Conservation (phyloP, 495 filamentous ascomycete species). For the Penicillium samsonianum region DNA sequence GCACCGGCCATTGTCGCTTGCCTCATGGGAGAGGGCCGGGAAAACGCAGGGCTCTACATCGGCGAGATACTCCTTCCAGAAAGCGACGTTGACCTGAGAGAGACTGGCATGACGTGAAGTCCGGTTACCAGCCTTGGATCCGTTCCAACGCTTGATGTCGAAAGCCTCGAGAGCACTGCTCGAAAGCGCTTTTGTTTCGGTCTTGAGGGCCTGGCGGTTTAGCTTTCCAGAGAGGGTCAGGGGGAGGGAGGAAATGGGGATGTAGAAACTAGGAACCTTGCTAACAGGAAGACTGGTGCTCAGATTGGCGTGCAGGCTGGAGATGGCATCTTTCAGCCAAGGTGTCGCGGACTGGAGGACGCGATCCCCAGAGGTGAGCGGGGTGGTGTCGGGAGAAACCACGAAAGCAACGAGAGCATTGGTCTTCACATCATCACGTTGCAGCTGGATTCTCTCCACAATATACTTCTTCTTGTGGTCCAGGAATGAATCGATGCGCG, state of each 20-base stretch:
- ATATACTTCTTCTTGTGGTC: conserved; percentile 20
- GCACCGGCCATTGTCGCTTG: conserved; percentile 8
- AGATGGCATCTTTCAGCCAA: conserved; percentile 21
- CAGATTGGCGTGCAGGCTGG: conserved; percentile 29
- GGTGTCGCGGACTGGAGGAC: conserved; percentile 20
- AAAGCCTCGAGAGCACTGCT: conserved; percentile 16
- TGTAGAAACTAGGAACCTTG: conserved; percentile 61
- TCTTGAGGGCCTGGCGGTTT: conserved; percentile 28
- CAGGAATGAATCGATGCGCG: conserved; percentile 22
- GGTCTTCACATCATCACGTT: conserved; percentile 6
- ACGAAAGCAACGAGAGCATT: conserved; percentile 37
- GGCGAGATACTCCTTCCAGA: conserved; percentile 55
- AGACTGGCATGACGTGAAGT: conserved; percentile 11
- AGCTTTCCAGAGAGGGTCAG: conserved; percentile 55
- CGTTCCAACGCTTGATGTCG: conserved; percentile 22
- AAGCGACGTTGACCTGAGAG: conserved; percentile 34
- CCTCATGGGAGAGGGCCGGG: conserved; percentile 39
- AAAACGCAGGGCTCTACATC: conserved; percentile 57
- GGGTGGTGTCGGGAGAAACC: conserved; percentile 8
- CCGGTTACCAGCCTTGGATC: conserved; percentile 11
- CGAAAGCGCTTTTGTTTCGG: conserved; percentile 22
- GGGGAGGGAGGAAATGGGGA: conserved; percentile 57
- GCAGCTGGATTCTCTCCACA: conserved; percentile 28
- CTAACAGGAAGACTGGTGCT: conserved; percentile 36
- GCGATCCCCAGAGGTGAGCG: neutral